Base-by-base conservation (phyloP, 2,329 filamentous ascomycete species). In the Ceratocystiopsis minuta region DNA sequence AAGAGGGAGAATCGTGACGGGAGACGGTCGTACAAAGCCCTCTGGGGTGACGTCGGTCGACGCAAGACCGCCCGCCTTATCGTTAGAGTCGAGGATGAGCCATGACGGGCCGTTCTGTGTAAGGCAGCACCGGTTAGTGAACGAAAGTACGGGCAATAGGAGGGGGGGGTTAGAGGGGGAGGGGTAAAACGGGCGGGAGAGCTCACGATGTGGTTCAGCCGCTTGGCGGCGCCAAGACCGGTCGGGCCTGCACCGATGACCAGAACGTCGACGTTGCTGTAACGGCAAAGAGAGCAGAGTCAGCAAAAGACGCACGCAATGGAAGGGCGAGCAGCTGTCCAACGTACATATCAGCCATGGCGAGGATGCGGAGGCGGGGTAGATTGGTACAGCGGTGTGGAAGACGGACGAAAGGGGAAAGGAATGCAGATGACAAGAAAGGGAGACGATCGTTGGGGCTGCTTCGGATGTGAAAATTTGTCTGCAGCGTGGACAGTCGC, bases 231-330 rank as follows among this genome's bases (percentile, higher is more conserved):
- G 71, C 90, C 90, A 54, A 96, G 76, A 65, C 90, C 90, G 57
- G 90, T 96, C 55, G 90, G 90, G 59, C 90, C 90, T 65, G 88
- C 88, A 59, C 90, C 90, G 68, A 96, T 95, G 63, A 98, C 78
- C 59, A 98, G 84, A 53, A 98, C 81, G 66, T 98, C 90, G 60
- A 96, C 85, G 57, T 85, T 79, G 62, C 86, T 92, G 62, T 14
- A 45, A 17, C 24, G 24, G 24, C 36, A 24, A 14, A 10, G 31
- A 24, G 17, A 16, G 16, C n/a, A 28, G 16, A 32, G 34, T 39
- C 34, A 34, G 31, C 31, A 14, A 3, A 14, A 28, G 16, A n/a
- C n/a, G n/a, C n/a, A n/a, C n/a, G n/a, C n/a, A 16, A 17, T 28
- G 16, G 17, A 20, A 28, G 24, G 11, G 24, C 24, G 24, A 10